Conservation (phyloP, 179 eudicot genomes). For the Dionaea muscipula region DNA sequence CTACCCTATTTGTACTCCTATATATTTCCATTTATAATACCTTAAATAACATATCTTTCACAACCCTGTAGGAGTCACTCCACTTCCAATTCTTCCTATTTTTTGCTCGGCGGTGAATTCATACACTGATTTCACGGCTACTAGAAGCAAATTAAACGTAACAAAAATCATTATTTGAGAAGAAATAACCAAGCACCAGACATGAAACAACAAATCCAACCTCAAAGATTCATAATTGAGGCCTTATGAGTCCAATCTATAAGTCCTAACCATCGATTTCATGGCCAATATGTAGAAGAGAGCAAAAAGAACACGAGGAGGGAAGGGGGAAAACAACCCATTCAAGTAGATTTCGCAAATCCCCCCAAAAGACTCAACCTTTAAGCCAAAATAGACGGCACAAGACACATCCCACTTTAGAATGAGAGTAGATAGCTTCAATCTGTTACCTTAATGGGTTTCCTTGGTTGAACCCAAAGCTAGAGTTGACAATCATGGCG, state of each 20-base stretch:
- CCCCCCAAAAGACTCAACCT: not conserved
- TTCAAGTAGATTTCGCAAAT: constrained; percentile 4
- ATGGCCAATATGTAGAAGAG: too few species aligned
- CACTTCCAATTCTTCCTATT: too few species aligned
- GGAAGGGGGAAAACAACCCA: not conserved
- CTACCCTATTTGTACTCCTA: too few species aligned
- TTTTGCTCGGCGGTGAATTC: too few species aligned
- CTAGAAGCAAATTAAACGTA: too few species aligned
- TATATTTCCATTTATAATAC: too few species aligned
- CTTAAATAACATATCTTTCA: too few species aligned
- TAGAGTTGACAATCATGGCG: constrained; percentile 92
- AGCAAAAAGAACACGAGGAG: not conserved
- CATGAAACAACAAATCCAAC: not conserved
- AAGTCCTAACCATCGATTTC: too few species aligned
- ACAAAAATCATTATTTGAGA: not conserved
- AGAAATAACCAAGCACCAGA: not conserved
- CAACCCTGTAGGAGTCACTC: too few species aligned
- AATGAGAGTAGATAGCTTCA: not conserved
- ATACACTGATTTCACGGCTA: too few species aligned
- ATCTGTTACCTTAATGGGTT: constrained; percentile 66
- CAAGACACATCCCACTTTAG: constrained; percentile 6
- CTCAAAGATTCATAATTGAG: not conserved
- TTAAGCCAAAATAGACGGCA: not conserved
- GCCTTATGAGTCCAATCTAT: too few species aligned
- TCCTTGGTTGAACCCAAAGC: constrained; percentile 90